Conservation (phyloP, 441 rosid species). For the Syzygium malaccense region DNA sequence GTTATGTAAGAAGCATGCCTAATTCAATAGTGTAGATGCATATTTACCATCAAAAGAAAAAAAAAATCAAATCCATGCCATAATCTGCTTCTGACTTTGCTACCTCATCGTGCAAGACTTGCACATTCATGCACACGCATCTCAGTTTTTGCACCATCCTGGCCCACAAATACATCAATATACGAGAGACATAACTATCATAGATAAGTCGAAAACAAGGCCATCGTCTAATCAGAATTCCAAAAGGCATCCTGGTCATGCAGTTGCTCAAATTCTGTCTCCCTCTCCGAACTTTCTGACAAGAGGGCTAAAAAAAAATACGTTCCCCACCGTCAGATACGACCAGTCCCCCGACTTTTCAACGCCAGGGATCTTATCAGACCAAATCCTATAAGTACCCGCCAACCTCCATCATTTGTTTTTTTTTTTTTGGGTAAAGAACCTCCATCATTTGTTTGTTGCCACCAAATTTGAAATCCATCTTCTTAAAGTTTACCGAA, state of each 20-base stretch:
- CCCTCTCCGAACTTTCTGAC: not conserved
- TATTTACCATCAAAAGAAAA: too few species aligned
- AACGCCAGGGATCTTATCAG: not conserved
- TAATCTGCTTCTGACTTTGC: not conserved
- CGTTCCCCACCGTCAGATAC: not conserved
- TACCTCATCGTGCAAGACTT: not conserved
- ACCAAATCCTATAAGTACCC: not conserved
- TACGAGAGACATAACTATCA: not conserved
- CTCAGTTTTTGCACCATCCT: not conserved
- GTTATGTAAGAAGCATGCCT: too few species aligned
- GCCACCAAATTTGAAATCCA: not conserved
- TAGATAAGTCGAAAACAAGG: not conserved
- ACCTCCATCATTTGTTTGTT: not conserved
- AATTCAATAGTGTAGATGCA: too few species aligned
- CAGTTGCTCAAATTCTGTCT: not conserved
- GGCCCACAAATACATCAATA: not conserved
- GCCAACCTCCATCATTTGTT: not conserved
- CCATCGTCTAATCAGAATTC: not conserved
- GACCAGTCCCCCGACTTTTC: not conserved
- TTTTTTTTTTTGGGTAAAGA: too few species aligned
- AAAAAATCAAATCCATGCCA: too few species aligned
- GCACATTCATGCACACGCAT: not conserved
- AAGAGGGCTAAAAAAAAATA: not conserved
- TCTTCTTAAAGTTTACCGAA: not conserved
- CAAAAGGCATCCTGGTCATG: not conserved